A percentile compares a stretch with the other conserved stretches of the same genome.
Conservation (phyloP, 2,329 filamentous ascomycete genomes). For the Blumeria hordei region DNA sequence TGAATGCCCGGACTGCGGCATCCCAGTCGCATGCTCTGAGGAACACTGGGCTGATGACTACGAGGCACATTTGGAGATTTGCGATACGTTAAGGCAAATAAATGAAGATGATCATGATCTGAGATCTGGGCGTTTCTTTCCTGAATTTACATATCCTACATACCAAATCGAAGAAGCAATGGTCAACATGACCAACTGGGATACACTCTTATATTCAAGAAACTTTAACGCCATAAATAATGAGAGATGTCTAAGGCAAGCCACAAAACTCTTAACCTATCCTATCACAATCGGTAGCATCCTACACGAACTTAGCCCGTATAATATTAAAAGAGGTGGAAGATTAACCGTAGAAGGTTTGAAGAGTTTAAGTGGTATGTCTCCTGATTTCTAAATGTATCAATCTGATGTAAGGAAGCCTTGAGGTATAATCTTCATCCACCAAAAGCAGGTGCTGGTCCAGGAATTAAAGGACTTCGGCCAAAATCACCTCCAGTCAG, state of each 20-base stretch:
- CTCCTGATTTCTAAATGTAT: not conserved
- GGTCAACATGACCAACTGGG: conserved; percentile 97
- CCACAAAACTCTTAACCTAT: conserved; percentile 80
- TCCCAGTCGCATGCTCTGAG: conserved; percentile 82
- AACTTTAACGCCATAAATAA: conserved; percentile 81
- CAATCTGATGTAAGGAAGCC: conserved; percentile 25
- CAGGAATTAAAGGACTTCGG: conserved; percentile 53
- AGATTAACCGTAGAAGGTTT: conserved; percentile 69
- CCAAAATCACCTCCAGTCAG: conserved; percentile 72
- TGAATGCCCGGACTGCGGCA: conserved; percentile 87
- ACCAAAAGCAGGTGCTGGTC: conserved; percentile 50
- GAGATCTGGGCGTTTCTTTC: conserved; percentile 70
- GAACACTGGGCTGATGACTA: conserved; percentile 94
- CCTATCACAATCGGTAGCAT: conserved; percentile 79
- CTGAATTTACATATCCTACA: conserved; percentile 79
- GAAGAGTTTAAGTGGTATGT: conserved; percentile 76
- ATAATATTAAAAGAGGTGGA: conserved; percentile 50
- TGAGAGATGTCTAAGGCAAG: conserved; percentile 76
- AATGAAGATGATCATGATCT: conserved; percentile 97
- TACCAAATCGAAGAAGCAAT: conserved; percentile 77
- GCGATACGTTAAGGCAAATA: conserved; percentile 72
- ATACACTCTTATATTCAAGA: conserved; percentile 82
- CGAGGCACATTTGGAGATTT: conserved; percentile 75
- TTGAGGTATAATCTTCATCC: conserved; percentile 87
- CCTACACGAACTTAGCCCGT: conserved; percentile 83